Evolutionary conservation across 2,329 filamentous ascomycete species (phyloP).

Genomic region (Ceratocystis colombiana): DNA sequence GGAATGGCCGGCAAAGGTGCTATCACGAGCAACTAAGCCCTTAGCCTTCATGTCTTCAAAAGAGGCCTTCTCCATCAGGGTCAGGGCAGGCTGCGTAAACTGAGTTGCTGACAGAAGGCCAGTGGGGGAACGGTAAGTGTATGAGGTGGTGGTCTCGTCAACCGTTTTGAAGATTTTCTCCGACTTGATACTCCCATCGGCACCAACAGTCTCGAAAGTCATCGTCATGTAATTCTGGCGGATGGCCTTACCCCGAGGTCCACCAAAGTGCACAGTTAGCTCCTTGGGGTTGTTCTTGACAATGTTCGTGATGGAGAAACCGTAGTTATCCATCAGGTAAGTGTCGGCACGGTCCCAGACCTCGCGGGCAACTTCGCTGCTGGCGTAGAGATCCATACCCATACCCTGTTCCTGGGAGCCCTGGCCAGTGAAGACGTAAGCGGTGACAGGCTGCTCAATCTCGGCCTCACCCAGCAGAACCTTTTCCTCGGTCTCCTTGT

Average conservation of each 20-base stretch:
- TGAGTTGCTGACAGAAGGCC: slow-evolving; percentile 93
- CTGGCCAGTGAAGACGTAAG: slow-evolving; percentile 97
- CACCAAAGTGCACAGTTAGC: slow-evolving; percentile 95
- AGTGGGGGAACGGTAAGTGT: slow-evolving; percentile 92
- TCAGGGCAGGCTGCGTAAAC: slow-evolving; percentile 94
- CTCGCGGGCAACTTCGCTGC: slow-evolving; percentile 86
- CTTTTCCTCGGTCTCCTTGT: slow-evolving; percentile 93
- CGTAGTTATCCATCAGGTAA: slow-evolving; percentile 98
- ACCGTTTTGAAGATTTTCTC: slow-evolving; percentile 99
- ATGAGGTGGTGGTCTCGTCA: slow-evolving; percentile 80
- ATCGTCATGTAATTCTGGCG: slow-evolving; percentile 99
- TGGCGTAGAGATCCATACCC: slow-evolving; percentile 97
- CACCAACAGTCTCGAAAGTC: slow-evolving; percentile 96
- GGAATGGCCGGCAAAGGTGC: slow-evolving; percentile 95
- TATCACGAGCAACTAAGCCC: slow-evolving; percentile 89
- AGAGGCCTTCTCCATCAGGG: slow-evolving; percentile 98
- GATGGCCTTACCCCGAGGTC: slow-evolving; percentile 90
- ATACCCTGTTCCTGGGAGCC: slow-evolving; percentile 98
- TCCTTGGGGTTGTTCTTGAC: slow-evolving; percentile 99
- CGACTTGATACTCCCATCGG: slow-evolving; percentile 88
- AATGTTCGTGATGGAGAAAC: slow-evolving; percentile 95
- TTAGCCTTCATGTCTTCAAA: slow-evolving; percentile 99
- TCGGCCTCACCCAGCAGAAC: slow-evolving; percentile 91
- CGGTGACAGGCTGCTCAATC: slow-evolving; percentile 91
- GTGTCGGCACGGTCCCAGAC: slow-evolving; percentile 97